Percentiles rank a stretch among this genome's conserved stretches.
phyloP scores from a whole-genome alignment of 371 early-diverging fungal species.

The Nematocida parisii region DNA sequence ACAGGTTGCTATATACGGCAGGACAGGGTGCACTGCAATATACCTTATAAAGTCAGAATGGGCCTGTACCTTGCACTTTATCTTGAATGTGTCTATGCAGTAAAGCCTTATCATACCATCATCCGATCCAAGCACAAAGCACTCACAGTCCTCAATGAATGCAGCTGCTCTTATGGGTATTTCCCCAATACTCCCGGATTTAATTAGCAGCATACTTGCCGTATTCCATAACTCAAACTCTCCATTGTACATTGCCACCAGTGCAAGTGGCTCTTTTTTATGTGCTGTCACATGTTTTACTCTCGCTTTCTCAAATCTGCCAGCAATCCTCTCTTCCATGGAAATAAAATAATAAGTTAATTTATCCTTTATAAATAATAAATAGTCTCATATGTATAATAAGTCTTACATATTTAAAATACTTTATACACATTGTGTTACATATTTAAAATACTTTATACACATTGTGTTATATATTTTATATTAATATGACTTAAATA shows the following conservation, averaged over 20 bases:
- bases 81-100: constrained; percentile 58
- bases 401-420: neutral
- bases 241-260: constrained; percentile 64
- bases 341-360: constrained; percentile 43
- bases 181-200: constrained; percentile 59
- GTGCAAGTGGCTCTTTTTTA: constrained; percentile 57
- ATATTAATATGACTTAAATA: no score
- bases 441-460: no score
- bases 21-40: constrained; percentile 58
- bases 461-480: no score
- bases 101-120: constrained; percentile 64
- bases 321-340: constrained; percentile 48
- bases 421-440: neutral
- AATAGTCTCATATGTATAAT: no score
- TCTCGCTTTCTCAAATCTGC: constrained; percentile 57
- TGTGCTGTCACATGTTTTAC: constrained; percentile 62
- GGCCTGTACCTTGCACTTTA: constrained; percentile 58
- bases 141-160: constrained; percentile 56
- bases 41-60: constrained; percentile 68
- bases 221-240: constrained; percentile 64
- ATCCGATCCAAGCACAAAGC: constrained; percentile 62
- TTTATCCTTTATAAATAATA: constrained; percentile 3
- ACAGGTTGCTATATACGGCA: constrained; percentile 58
- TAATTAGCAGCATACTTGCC: constrained; percentile 33
- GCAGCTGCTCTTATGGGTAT: constrained; percentile 62